phyloP scores from a whole-genome alignment of 371 early-diverging fungal genomes.

The Mucor mucedo region DNA sequence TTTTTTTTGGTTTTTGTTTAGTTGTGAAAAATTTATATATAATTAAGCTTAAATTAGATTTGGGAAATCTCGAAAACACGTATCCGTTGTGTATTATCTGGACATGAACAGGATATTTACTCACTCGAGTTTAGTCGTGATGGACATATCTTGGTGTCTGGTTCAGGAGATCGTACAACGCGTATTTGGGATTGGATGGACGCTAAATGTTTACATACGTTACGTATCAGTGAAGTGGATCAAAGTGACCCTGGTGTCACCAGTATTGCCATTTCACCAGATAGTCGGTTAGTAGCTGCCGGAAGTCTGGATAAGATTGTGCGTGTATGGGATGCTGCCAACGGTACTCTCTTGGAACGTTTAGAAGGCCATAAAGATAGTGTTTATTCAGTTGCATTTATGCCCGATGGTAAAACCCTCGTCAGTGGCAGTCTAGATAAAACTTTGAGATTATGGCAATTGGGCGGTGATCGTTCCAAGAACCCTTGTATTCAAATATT shows the following conservation, averaged over 20 bases:
- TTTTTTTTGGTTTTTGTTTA: not conserved
- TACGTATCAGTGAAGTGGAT: slow-evolving; percentile 79
- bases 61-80: slow-evolving; percentile 77
- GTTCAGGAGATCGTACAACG: slow-evolving; percentile 92
- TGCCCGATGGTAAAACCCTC: slow-evolving; percentile 89
- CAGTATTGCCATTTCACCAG: slow-evolving; percentile 87
- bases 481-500: slow-evolving; percentile 61
- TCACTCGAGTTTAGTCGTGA: slow-evolving; percentile 93
- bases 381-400: slow-evolving; percentile 95
- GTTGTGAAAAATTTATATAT: not conserved
- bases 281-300: slow-evolving; percentile 75
- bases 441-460: slow-evolving; percentile 92
- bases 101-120: slow-evolving; percentile 97
- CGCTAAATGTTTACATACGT: slow-evolving; percentile 69
- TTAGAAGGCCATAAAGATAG: slow-evolving; percentile 96
- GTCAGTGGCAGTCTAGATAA: slow-evolving; percentile 95
- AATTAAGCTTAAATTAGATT: slow-evolving; percentile 45
- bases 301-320: slow-evolving; percentile 92
- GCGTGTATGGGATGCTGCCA: slow-evolving; percentile 87
- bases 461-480: slow-evolving; percentile 43
- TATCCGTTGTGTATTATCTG: slow-evolving; percentile 72
- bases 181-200: slow-evolving; percentile 86
- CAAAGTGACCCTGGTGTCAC: slow-evolving; percentile 94
- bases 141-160: slow-evolving; percentile 89
- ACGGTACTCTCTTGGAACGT: slow-evolving; percentile 82